phyloP scores from a whole-genome alignment of 2,329 filamentous ascomycete genomes.

The Dothideomycetes sp. region DNA sequence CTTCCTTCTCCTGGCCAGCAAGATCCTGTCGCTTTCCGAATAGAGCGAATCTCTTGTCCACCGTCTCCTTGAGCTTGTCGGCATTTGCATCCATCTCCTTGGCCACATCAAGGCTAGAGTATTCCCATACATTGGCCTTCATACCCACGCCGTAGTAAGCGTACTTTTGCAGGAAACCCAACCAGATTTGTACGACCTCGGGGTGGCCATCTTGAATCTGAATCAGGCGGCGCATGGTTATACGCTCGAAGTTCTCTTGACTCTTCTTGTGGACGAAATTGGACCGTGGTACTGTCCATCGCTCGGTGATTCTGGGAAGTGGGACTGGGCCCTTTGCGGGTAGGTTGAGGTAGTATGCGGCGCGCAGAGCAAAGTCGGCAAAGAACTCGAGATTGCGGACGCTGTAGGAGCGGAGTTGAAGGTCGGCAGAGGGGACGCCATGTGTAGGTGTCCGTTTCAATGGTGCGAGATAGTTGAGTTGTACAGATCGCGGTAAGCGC shows the following conservation, averaged over 20 bases:
- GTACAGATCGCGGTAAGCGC: slow-evolving; percentile 66
- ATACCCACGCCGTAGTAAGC: slow-evolving; percentile 94
- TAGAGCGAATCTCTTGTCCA: slow-evolving; percentile 18
- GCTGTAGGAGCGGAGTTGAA: slow-evolving; percentile 87
- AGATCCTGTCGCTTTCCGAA: slow-evolving; percentile 16
- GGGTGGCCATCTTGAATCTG: slow-evolving; percentile 88
- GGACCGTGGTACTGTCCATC: slow-evolving; percentile 84
- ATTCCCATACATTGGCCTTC: slow-evolving; percentile 97
- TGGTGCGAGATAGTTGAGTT: slow-evolving; percentile 77
- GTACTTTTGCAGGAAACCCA: slow-evolving; percentile 84
- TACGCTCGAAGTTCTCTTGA: slow-evolving; percentile 94
- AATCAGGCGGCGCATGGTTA: slow-evolving; percentile 74
- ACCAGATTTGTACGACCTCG: slow-evolving; percentile 80
- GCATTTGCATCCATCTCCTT: slow-evolving; percentile 24
- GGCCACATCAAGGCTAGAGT: slow-evolving; percentile 41
- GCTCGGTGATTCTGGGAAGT: slow-evolving; percentile 73
- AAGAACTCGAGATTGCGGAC: slow-evolving; percentile 89
- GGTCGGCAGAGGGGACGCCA: slow-evolving; percentile 75
- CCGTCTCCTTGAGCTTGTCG: slow-evolving; percentile 15
- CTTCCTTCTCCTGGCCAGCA: slow-evolving; percentile 11
- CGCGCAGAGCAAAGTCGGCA: slow-evolving; percentile 84
- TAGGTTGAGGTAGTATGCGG: slow-evolving; percentile 85
- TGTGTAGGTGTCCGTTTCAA: slow-evolving; percentile 63
- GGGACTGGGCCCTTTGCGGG: slow-evolving; percentile 78
- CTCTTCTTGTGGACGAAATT: slow-evolving; percentile 96